Evolutionary conservation across 2,329 filamentous ascomycete genomes (phyloP).

Genomic region (Trichoderma koningiopsis): DNA sequence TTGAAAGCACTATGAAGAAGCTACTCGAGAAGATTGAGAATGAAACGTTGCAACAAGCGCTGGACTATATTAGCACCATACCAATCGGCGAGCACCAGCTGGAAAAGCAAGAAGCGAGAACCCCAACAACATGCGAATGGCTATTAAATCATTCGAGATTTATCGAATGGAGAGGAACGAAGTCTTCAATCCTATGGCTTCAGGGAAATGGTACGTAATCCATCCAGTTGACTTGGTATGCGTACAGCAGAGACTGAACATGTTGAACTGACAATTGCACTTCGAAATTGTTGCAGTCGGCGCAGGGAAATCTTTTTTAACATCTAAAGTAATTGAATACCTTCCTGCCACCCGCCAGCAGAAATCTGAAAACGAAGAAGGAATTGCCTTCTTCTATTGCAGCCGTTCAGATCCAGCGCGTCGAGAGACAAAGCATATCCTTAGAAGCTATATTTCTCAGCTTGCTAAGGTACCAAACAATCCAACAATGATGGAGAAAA

Average conservation of each 20-base stretch:
- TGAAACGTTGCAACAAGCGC: neutral
- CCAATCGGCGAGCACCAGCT: neutral
- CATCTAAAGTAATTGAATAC: neutral
- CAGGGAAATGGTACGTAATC: neutral
- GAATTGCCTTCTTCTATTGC: conserved; percentile 5
- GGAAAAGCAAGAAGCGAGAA: neutral
- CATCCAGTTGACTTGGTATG: neutral
- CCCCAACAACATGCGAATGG: neutral
- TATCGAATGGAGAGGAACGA: neutral
- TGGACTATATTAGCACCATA: neutral
- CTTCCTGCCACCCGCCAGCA: fast-evolving
- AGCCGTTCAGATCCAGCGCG: neutral
- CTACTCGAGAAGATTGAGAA: neutral
- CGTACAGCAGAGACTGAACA: neutral
- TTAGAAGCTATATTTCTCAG: conserved; percentile 1
- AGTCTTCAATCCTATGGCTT: conserved; percentile 1
- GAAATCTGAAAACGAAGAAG: neutral
- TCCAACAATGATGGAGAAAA: neutral
- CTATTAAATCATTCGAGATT: neutral
- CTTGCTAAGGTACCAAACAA: neutral
- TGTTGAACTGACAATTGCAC: neutral
- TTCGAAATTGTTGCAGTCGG: neutral
- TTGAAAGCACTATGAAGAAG: neutral
- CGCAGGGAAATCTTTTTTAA: neutral
- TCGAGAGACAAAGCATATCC: neutral